Evolutionary conservation across 768 basidiomycete genomes (phyloP).

Genomic region (Auriculariales sp.): DNA sequence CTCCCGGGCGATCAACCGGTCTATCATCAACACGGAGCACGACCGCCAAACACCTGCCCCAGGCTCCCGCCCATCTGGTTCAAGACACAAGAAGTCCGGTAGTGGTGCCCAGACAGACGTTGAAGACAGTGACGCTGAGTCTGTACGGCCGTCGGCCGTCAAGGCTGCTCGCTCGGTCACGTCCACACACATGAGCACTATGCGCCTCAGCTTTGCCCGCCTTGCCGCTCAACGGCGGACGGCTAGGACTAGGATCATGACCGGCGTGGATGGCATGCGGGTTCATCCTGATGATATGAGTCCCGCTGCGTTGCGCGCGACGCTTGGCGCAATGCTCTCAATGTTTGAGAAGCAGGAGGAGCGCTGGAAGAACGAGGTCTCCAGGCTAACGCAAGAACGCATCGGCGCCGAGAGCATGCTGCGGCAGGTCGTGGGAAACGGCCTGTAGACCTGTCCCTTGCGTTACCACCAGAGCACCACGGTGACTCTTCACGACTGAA

Average conservation of each 20-base stretch:
- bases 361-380: conserved; percentile 59
- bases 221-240: not conserved
- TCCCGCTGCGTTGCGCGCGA: conserved; percentile 17
- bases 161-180: conserved; percentile 1
- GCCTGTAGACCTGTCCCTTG: not conserved
- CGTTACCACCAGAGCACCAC: no score
- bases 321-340: conserved; percentile 40
- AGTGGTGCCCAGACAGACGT: not conserved
- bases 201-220: not conserved
- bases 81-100: not conserved
- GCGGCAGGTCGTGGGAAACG: conserved; percentile 26
- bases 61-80: conserved; percentile 35
- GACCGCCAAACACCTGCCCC: conserved; percentile 41
- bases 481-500: no score
- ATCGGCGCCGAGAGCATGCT: conserved; percentile 53
- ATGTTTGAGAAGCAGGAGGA: conserved; percentile 59
- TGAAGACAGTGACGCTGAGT: conserved; percentile 18
- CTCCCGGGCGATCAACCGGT: conserved; percentile 56
- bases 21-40: no score
- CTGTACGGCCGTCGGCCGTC: conserved; percentile 13
- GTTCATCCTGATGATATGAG: conserved; percentile 1
- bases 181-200: conserved; percentile 5
- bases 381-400: conserved; percentile 46
- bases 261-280: no score
- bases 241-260: no score